phyloP scores from a whole-genome alignment of 1,284 basidiomycete species.

The Cutaneotrichosporon sp. region DNA sequence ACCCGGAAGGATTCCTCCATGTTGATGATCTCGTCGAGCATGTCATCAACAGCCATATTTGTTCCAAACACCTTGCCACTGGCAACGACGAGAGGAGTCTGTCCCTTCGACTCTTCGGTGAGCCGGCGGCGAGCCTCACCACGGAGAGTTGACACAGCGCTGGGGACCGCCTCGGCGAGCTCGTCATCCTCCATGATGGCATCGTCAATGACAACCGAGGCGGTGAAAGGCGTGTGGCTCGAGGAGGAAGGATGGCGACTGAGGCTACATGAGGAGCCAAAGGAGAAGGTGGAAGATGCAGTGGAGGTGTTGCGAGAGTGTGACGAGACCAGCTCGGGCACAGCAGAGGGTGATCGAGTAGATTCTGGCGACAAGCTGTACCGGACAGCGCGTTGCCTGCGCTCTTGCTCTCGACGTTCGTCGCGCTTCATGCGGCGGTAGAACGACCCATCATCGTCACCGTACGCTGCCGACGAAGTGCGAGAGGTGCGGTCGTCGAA shows the following conservation, averaged over 20 bases:
- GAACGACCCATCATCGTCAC: slow-evolving; percentile 35
- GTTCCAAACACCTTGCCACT: slow-evolving; percentile 10
- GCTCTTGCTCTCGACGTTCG: slow-evolving; percentile 36
- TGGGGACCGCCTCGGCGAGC: slow-evolving; percentile 11
- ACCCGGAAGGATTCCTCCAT: slow-evolving; percentile 52
- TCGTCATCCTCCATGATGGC: slow-evolving; percentile 49
- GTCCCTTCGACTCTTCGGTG: slow-evolving; percentile 1
- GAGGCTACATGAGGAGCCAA: slow-evolving; percentile 30
- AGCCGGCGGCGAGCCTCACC: slow-evolving; percentile 12
- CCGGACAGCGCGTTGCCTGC: slow-evolving; percentile 38
- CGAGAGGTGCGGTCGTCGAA: slow-evolving; percentile 18
- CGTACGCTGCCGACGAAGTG: slow-evolving; percentile 5
- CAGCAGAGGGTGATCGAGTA: slow-evolving; percentile 28
- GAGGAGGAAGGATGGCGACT: slow-evolving; percentile 39
- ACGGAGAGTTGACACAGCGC: slow-evolving; percentile 18
- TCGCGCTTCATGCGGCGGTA: slow-evolving; percentile 49
- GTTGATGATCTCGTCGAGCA: slow-evolving; percentile 53
- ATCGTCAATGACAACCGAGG: slow-evolving; percentile 33
- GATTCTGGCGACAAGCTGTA: slow-evolving; percentile 29
- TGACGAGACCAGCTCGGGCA: slow-evolving; percentile 38
- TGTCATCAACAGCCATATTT: slow-evolving; percentile 43
- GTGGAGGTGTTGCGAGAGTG: slow-evolving; percentile 42
- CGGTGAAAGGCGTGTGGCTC: slow-evolving; percentile 32
- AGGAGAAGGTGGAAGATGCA: slow-evolving; percentile 35
- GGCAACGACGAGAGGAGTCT: slow-evolving; percentile 31